Base-by-base conservation (phyloP, 163 green algal genomes). In the Chlorella variabilis region DNA sequence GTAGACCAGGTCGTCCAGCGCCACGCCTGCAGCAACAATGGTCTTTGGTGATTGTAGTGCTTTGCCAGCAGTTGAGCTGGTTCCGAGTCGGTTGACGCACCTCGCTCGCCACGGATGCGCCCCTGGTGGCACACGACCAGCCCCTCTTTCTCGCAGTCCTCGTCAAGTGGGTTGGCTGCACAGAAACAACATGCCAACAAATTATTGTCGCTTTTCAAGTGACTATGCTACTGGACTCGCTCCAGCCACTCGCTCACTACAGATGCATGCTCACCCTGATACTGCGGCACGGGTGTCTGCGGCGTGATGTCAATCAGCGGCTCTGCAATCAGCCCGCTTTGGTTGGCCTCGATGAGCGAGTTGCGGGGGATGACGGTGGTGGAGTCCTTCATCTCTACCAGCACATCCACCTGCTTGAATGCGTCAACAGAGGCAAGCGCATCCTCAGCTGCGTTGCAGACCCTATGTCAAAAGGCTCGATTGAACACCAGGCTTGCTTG, bases 231-330 rank as follows among this genome's bases (percentile, higher is more conserved):
- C n/a, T n/a, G n/a, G n/a, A n/a, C n/a, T n/a, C n/a, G n/a, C n/a
- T n/a, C n/a, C n/a, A n/a, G n/a, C n/a, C 42, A 8, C 42, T 51
- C 9, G 9, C 8, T 51, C 8, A 20, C 42, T 13, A 13, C 13
- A 27, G n/a, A n/a, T n/a, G n/a, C n/a, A n/a, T n/a, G n/a, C 54
- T 21, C 67, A 77, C 80, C 75, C 70, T 88, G 89, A 79, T 93
- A 93, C 9, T 93, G 70, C 42, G 93, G 93, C 15, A 97, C 90
- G 20, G 94, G 93, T 25, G 94, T 65, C 85, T 95, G 91, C 18
- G 97, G 97, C 1, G 96, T 99, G 85, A 99, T 97, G 91, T 99
- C 97, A 59, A 99, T 94, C 33, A 99, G 92, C 4, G 96, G 97
- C 92, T 98, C 96, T 2, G 92, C 93, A 68, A 98, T 98, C 36